Evolutionary conservation across 176 grass and related monocot species (phyloP).

Genomic region (Cenchrus americanus): DNA sequence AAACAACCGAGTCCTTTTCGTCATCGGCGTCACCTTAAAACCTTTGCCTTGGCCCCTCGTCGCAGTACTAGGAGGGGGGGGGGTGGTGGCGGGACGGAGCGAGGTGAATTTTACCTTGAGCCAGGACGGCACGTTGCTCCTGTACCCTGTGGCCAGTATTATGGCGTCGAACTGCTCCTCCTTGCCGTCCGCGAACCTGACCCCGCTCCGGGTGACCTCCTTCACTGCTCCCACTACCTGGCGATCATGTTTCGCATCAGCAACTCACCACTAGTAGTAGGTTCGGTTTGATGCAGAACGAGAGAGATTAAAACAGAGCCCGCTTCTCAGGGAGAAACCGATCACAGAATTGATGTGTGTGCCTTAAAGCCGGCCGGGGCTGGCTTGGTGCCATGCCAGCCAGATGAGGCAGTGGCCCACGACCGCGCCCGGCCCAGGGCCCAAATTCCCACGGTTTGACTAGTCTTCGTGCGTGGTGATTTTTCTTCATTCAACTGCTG

Average conservation of each 20-base stretch:
- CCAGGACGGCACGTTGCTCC: conserved; percentile 95
- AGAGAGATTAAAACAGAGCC: not conserved
- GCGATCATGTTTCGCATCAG: conserved; percentile 14
- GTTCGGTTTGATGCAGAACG: not conserved
- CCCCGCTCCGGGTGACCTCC: conserved; percentile 71
- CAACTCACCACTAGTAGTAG: not conserved
- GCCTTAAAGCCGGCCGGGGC: not conserved
- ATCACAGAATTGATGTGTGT: not conserved
- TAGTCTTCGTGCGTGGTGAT: not conserved
- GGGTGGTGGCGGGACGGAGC: too few species aligned
- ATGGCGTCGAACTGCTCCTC: conserved; percentile 91
- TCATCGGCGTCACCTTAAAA: conserved; percentile 5
- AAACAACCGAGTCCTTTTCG: conserved; percentile 46
- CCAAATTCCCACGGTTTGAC: conserved; percentile 18
- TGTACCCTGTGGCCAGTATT: conserved; percentile 87
- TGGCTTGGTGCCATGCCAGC: conserved; percentile 16
- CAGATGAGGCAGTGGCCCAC: conserved; percentile 34
- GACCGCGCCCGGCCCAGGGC: not conserved
- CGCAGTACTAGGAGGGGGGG: not conserved
- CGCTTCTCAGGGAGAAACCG: not conserved
- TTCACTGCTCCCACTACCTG: conserved; percentile 93
- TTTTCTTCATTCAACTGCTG: not conserved
- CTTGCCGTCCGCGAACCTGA: conserved; percentile 84
- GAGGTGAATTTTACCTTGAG: conserved; percentile 68
- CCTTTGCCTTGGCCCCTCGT: not conserved